Evolutionary conservation across 2,329 filamentous ascomycete genomes (phyloP), one percentile per base, ranked within the genome.

Genomic region (Nigrospora sphaerica): DNA sequence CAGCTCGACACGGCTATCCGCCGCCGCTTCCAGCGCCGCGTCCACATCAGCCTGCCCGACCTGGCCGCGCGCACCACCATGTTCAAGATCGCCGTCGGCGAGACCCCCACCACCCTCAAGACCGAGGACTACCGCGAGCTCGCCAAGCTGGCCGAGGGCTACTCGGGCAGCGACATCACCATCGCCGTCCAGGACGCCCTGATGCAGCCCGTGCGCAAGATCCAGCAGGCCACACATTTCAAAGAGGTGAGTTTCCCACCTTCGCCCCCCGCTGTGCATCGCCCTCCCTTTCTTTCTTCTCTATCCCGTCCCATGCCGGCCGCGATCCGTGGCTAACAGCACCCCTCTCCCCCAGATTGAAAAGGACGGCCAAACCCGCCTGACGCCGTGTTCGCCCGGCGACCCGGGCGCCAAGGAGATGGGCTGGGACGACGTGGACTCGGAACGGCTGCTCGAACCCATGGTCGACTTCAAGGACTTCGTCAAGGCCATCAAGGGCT

Each of bases 131-230:
- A 83, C 67, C 81, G 84, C 56, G 80, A 84, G 47, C 71, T 98
- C 52, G 90, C 86, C 3, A 77, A 86, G 57, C 72, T 92, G 60
- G 90, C 88, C 44, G 92, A 97, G 49, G 93, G 93, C 1, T 98
- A 95, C 68, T 96, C 91, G 0, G 93, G 93, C 33, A 95, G 87
- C 52, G 93, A 98, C 80, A 97, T 98, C 57, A 82, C 79, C 59
- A 97, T 97, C 61, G 90, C 89, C 4, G 93, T 97, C 17, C 93
- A 98, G 66, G 88, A 95, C 63, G 93, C 93, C 1, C 73, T 98
- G 35, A 98, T 98, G 93, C 90, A 96, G 62, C 95, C 93, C 2
- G 88, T 98, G 51, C 80, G 93, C 51, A 95, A 96, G 69, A 97
- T 98, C 56, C 85, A 97, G 65, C 95, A 91, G 52, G 92, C 93